Evolutionary conservation across 2,329 filamentous ascomycete species (phyloP), one percentile per base, ranked within the genome.

Genomic region (Colletotrichum destructivum): DNA sequence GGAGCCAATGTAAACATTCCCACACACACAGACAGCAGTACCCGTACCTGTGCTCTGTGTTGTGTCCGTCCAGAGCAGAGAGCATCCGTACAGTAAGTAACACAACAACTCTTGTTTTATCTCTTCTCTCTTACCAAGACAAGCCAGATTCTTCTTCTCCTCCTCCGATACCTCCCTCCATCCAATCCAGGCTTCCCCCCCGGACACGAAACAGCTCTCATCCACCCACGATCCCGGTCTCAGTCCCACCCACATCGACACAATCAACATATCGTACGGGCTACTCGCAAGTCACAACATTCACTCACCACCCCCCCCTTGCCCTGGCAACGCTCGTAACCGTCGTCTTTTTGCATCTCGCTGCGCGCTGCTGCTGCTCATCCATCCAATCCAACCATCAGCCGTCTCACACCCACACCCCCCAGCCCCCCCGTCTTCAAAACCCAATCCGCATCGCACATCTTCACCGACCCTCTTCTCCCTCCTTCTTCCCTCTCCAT

Each of bases 361-460:
- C 26, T 16, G 31, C 35, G 40, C 46, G 49, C n/a, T n/a, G 57
- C 31, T 44, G 23, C 15, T 18, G 26, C 47, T 62, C 63, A 23
- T 35, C 69, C 69, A 57, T 51, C 63, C 66, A 62, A 44, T 72
- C 69, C 72, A 73, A 72, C 69, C 64, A 71, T 47, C 57, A 46
- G 18, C 21, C 18, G 5, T 56, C 54, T 56, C 54, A 35, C 46
- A 68, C 46, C 51, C 69, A 64, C 54, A 35, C 46, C 71, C 46
- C 51, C 69, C 68, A 70, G 70, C 59, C 70, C 68, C 73, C 73
- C 73, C 72, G 73, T 72, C 73, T 73, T 74, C 73, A 75, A 75
- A 74, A 75, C 73, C 73, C 73, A 74, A 74, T 72, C 65, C 72
- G 72, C 71, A 65, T 74, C 71, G 67, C 73, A 66, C 73, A 64